Evolutionary conservation across 23 red algal species (phyloP), one percentile per base, ranked within the genome.

Genomic region (Cyanidioschyzon merolae): DNA sequence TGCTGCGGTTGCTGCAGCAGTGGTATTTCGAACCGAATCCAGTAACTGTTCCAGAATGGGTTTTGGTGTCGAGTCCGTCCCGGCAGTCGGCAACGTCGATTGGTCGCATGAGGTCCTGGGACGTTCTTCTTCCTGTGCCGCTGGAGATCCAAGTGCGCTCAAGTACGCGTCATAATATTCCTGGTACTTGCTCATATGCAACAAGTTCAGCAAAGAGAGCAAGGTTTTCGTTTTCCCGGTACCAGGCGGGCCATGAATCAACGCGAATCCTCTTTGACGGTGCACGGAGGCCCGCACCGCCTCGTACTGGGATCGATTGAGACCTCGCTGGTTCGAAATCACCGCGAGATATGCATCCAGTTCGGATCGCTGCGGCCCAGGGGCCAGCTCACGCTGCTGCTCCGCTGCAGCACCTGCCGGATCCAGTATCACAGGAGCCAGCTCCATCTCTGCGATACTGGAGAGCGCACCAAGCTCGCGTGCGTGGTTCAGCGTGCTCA

Each of bases 161-260:
- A 71, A 27, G 29, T 71, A 71, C 63, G 32, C 32, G 7, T 71
- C 63, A 27, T 71, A 71, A 27, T 71, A 71, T 7, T 35, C n/a
- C 63, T 71, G 63, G 32, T 71, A 71, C n/a, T 35, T 25, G 63
- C 32, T 25, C 63, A 71, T 71, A 27, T 71, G 63, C 63, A 71
- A 35, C 85, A 83, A 31, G 85, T 89, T 76, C 50, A 95, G 78
- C 39, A 95, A 38, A 15, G 79, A 75, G 15, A 89, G 58, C 32
- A 95, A 74, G 29, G 90, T 95, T 24, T 80, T 83, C n/a, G 90
- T 95, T 68, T 95, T 95, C 38, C 90, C 90, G n/a, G 90, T 95
- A 21, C 90, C 90, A 1, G 90, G 90, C 2, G 90, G 90, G 38
- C 90, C 90, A 32, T 71, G 63, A 71, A 71, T 71, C 16, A 71